Conservation (phyloP, 805 yeast genomes). For the Pichia phayaonensis region DNA sequence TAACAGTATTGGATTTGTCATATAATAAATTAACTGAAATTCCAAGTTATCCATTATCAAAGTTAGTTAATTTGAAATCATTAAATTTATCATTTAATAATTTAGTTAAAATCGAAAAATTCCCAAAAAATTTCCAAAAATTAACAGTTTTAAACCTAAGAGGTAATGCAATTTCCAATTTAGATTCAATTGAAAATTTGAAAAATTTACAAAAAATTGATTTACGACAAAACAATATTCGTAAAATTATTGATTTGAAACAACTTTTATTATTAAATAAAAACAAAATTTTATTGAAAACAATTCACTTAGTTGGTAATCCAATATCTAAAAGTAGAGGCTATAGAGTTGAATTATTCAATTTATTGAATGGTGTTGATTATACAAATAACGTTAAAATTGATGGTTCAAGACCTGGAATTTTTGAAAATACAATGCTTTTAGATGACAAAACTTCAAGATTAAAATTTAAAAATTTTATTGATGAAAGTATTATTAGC, state of each 20-base stretch:
- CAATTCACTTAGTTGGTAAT: conserved; percentile 33
- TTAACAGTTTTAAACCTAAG: conserved; percentile 43
- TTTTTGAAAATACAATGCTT: conserved; percentile 49
- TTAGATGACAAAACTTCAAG: conserved; percentile 43
- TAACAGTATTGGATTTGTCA: conserved; percentile 46
- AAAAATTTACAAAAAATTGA: conserved; percentile 42
- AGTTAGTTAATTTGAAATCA: conserved; percentile 40
- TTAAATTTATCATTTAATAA: conserved; percentile 46
- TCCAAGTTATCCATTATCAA: conserved; percentile 44
- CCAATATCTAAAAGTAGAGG: conserved; percentile 31
- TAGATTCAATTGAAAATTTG: conserved; percentile 40
- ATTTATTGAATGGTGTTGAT: conserved; percentile 46
- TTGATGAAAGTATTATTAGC: conserved; percentile 29
- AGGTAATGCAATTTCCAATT: conserved; percentile 36
- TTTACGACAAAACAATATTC: conserved; percentile 40
- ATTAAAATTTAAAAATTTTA: conserved; percentile 34
- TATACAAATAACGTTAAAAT: conserved; percentile 41
- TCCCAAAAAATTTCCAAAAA: conserved; percentile 35
- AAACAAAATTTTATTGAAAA: conserved; percentile 17
- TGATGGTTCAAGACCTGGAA: conserved; percentile 56
- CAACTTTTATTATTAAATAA: conserved; percentile 28
- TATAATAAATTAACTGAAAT: conserved; percentile 41
- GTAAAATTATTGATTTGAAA: conserved; percentile 33
- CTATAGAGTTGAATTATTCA: conserved; percentile 48
- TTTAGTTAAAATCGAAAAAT: conserved; percentile 25